Evolutionary conservation across 1,139 yeast species (phyloP), one percentile per base, ranked within the genome.

Genomic region (Taphrina pruni): DNA sequence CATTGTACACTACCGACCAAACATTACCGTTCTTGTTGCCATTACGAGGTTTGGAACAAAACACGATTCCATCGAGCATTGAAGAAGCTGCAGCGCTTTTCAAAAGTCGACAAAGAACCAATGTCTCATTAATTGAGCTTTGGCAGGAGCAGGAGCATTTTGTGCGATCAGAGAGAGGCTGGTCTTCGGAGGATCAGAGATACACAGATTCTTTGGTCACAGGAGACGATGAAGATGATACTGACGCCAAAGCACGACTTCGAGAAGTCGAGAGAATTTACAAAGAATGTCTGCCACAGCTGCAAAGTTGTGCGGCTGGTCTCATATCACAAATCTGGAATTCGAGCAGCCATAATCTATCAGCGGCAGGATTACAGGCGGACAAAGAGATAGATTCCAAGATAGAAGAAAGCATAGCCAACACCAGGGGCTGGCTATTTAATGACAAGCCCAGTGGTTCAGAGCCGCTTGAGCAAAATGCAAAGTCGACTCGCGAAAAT

Each of bases 21-120:
- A 84, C 88, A 12, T 88, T 85, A 80, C 97, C 98, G 0, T 86
- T 90, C 73, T 81, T 91, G 5, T 89, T 88, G 75, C 97, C 97
- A 0, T 79, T 82, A 0, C 78, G 76, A 26, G 80, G 76, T 48
- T 74, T 75, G 11, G 75, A 74, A 46, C 75, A 74, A n/a, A 77
- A 77, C 0, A 76, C 77, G 12, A 85, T 88, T 0, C 98, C 98
- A 0, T 82, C 80, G 67, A 92, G 97, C 70, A 86, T 93, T 38
- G 81, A 84, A 68, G 97, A 94, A 76, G 97, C 97, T 0, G 81
- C 88, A 11, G 82, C 82, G 46, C 83, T 94, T 7, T 84, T 90
- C 72, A 81, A 84, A 41, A 80, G 85, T 17, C 85, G 89, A 32
- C 83, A 91, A 0, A 83, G 86, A 70, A 88, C 89, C 39, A 87